A percentile compares a stretch with the other conserved stretches of the same genome.
Evolutionary conservation across 1,284 basidiomycete species (phyloP).

Genomic region (Apiotrichum montevideense): DNA sequence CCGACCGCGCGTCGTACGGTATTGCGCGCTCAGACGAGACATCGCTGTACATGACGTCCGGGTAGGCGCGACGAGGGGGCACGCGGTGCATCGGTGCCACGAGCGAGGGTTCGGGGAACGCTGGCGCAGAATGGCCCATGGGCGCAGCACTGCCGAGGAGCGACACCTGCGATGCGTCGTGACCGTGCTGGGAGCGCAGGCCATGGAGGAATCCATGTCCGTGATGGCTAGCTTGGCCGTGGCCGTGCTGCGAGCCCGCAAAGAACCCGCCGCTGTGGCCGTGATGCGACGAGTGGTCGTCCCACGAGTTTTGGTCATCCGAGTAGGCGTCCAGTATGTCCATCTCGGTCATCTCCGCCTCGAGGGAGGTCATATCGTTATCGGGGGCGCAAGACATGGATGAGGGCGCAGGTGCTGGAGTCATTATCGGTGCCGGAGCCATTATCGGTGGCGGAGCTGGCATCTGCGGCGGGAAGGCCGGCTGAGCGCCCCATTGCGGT

Average conservation of each 20-base stretch:
- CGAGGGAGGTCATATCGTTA: too few species aligned
- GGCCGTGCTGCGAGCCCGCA: constrained; percentile 4
- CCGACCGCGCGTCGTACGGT: too few species aligned
- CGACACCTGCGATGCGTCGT: neutral
- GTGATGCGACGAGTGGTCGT: constrained; percentile 2
- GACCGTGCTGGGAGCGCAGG: neutral
- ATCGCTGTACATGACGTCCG: too few species aligned
- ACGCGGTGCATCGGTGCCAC: neutral
- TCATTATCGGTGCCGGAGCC: too few species aligned
- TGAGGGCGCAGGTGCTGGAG: too few species aligned
- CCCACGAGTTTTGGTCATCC: neutral
- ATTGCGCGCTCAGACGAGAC: too few species aligned
- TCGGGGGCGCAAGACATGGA: too few species aligned
- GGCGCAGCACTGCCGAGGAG: neutral
- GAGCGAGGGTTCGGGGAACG: too few species aligned
- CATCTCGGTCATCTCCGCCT: neutral
- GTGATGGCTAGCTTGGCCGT: neutral
- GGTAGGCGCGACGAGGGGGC: too few species aligned
- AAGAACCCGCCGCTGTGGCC: neutral
- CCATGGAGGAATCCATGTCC: neutral
- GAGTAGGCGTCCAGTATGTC: constrained; percentile 5
- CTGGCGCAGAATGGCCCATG: neutral
- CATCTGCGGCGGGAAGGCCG: too few species aligned
- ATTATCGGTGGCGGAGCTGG: too few species aligned
- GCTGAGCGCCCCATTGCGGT: too few species aligned